Base-by-base conservation (phyloP, 2,329 filamentous ascomycete species). In the Acarospora socialis region DNA sequence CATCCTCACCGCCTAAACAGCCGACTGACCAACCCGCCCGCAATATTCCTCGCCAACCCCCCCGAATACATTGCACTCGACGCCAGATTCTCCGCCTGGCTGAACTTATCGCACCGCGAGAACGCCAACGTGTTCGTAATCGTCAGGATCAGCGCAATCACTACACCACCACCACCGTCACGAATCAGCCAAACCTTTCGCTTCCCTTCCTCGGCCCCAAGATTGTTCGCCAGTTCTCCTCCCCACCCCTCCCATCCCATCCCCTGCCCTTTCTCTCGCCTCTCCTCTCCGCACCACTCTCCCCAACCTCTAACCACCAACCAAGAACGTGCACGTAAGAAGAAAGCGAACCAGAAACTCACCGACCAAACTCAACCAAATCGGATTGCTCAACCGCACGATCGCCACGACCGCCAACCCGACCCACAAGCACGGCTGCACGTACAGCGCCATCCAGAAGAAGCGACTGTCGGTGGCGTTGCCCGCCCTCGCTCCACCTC, bases 81-180 rank as follows among this genome's bases (percentile, higher is more conserved):
- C 5, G 70, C 68, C 39, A 68, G 65, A 30, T 57, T 68, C 21
- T 67, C 70, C 7, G 73, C 73, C 44, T 77, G 62, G 38, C 62
- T 62, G 43, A 66, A 66, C 32, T 59, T 59, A 41, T 66, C 62
- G 37, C 62, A 66, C 12, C 62, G 53, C 6, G 62, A 66, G 46
- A 66, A 66, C 4, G 62, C 62, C 22, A 65, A 47, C 1, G 62
- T 66, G 39, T 66, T 66, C 19, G 62, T 66, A 37, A 66, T 59
- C 0, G 63, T 66, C 26, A 66, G 44, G 12, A 61, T 49, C 20
- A 66, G 50, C 1, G 62, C 62, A 44, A 66, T 66, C 3, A 52
- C 62, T 66, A 41, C 5, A 5, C 15, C 18, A 43, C 29, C 8
- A 5, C 7, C 28, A 13, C 23, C 7, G 12, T 20, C 13, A 12